Base-by-base conservation (phyloP, 164 flowering plant species). In the Magnolia sinica region DNA sequence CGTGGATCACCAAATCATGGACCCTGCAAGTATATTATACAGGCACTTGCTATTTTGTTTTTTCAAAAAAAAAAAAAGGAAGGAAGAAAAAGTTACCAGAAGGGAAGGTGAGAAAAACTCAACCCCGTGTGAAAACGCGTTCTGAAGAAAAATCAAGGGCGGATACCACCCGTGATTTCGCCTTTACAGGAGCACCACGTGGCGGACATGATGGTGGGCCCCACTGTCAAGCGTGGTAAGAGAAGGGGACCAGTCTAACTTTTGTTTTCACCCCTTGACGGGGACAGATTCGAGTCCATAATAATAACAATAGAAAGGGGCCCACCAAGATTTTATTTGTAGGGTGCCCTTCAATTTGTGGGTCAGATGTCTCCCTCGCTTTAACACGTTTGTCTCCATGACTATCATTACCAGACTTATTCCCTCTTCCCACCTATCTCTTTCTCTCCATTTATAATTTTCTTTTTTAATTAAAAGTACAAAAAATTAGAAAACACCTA, bases 321-420 rank as follows among this genome's bases (percentile, higher is more conserved):
- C 13, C 73, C 58, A 70, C 58, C 13, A 19, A 70, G 59, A 70
- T 70, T n/a, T 70, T 49, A 70, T 45, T 19, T 70, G 73, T 50
- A 50, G 73, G 52, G 73, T 37, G 71, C 23, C 27, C 55, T 49
- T 50, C 58, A 70, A 49, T 16, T 18, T 1, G 55, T 22, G 73
- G 58, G 55, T 8, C 71, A 68, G 50, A 49, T n/a, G 24, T n/a
- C 24, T n/a, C 49, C 73, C 58, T 23, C 52, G 49, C 73, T 50
- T 70, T 70, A 19, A 70, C 49, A 2, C 23, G 8, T 13, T 22
- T 49, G 52, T 50, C 52, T 50, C 58, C 73, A 19, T 50, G 13
- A n/a, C 55, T 70, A 50, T 70, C 58, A 70, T 70, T 70, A 20
- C 73, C 9, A 8, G 73, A 50, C 49, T 45, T 70, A 70, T 70